phyloP scores from a whole-genome alignment of 768 basidiomycete species.

The Clathrus columnatus region DNA sequence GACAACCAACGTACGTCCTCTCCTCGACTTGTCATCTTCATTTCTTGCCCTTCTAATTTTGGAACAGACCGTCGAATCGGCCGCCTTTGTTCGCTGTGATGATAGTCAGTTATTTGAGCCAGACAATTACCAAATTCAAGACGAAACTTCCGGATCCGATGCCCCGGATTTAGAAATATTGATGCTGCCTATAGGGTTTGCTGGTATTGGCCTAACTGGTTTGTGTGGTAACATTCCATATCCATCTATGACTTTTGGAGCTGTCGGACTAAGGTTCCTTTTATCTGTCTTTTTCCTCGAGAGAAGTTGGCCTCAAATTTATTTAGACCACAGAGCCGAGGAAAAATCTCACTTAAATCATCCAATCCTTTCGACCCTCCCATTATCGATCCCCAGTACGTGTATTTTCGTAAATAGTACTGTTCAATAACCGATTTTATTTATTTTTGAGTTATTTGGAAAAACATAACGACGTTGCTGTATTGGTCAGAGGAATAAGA shows the following conservation, averaged over 20 bases:
- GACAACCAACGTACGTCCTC: constrained; percentile 1
- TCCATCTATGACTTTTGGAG: background rate
- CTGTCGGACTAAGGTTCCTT: background rate
- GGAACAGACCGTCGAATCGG: constrained; percentile 21
- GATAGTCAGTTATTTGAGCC: constrained; percentile 24
- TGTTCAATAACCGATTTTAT: background rate
- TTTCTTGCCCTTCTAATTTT: background rate
- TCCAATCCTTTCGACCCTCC: constrained; percentile 33
- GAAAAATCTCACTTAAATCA: constrained; percentile 33
- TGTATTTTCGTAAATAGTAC: background rate
- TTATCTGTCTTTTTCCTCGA: background rate
- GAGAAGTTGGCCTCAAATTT: constrained; percentile 15
- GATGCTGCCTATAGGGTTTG: constrained; percentile 20
- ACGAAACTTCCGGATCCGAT: constrained; percentile 24
- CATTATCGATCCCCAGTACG: constrained; percentile 36
- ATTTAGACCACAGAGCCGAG: constrained; percentile 36
- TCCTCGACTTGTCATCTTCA: background rate
- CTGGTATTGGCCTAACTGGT: background rate
- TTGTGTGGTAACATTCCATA: background rate
- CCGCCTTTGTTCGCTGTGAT: constrained; percentile 25
- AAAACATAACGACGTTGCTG: constrained; percentile 29
- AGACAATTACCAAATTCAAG: constrained; percentile 22
- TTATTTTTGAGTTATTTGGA: constrained; percentile 31
- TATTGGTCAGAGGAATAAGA: constrained; percentile 7
- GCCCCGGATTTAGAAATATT: constrained; percentile 31